Evolutionary conservation across 306 rosid genomes (phyloP), one percentile per base, ranked within the genome.

Genomic region (Dalbergia cultrata): DNA sequence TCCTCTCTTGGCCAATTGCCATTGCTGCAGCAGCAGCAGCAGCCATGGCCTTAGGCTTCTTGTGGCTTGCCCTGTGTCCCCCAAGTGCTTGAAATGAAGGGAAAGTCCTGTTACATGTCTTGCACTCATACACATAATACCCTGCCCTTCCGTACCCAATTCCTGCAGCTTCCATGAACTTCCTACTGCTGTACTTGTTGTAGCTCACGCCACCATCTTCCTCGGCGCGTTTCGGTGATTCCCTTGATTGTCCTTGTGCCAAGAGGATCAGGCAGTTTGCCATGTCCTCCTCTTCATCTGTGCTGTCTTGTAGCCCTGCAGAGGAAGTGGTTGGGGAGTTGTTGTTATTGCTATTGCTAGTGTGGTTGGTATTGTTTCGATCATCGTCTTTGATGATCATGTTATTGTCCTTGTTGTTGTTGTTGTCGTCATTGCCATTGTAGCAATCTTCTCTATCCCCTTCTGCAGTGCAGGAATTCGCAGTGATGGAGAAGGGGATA

Each of bases 31-130:
- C 31, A 26, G 31, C 31, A 26, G 31, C 31, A 26, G 31, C 31
- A 13, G 77, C 75, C 47, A 82, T 37, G 31, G 88, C 81, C 78
- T 89, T 92, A 4, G 95, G 90, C 76, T 91, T 94, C 85, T 92
- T 94, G 86, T 94, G 98, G 82, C 98, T 92, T 0, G 98, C 93
- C 58, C 98, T 83, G 69, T 92, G 98, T 0, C 98, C 97, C 0
- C 97, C 98, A 1, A 92, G 87, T 11, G 97, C 98, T 85, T 92
- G 98, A 66, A 92, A 94, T 0, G 98, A 92, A 66, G 93, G 94
- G 75, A 94, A 94, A 0, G 94, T 87, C 72, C 89, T 84, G 82
- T 78, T 86, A 33, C 98, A 94, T 10, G 97, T 92, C 86, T 90
- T 94, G 92, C 98, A 94, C 56, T 92, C 97, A 71, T 92, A 94